phyloP scores from a whole-genome alignment of 2,329 filamentous ascomycete genomes.

The Coleophoma crateriformis region DNA sequence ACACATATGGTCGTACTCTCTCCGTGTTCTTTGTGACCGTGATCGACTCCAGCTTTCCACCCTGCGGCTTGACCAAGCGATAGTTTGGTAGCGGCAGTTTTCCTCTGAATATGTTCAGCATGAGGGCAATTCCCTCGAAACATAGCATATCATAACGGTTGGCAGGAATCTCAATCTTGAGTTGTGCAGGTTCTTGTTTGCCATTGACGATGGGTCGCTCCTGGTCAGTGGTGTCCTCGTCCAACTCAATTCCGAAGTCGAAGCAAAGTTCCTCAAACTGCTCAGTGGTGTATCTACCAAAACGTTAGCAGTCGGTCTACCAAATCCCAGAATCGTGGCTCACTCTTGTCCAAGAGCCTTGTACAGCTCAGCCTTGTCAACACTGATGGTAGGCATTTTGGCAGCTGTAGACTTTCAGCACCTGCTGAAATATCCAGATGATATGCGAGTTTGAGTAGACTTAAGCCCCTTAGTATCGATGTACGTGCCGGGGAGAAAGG shows the following conservation, averaged over 20 bases:
- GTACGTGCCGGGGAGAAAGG: too few species aligned
- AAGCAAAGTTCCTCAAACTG: conserved; percentile 98
- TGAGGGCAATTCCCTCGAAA: conserved; percentile 92
- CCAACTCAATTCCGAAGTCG: conserved; percentile 92
- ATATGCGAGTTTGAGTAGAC: too few species aligned
- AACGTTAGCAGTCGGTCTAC: conserved; percentile 19
- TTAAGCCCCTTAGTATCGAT: too few species aligned
- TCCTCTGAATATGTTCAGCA: conserved; percentile 90
- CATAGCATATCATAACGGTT: conserved; percentile 95
- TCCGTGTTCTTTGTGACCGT: conserved; percentile 71
- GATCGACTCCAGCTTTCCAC: conserved; percentile 72
- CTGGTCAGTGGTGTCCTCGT: conserved; percentile 62
- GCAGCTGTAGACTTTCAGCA: conserved; percentile 10
- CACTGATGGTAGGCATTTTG: conserved; percentile 91
- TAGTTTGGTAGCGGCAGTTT: conserved; percentile 74
- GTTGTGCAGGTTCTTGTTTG: conserved; percentile 80
- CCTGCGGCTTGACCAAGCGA: conserved; percentile 64
- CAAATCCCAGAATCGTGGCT: conserved; percentile 26
- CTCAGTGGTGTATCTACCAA: conserved; percentile 73
- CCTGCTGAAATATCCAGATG: too few species aligned
- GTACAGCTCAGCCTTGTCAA: conserved; percentile 95
- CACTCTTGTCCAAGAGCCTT: conserved; percentile 87
- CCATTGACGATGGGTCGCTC: conserved; percentile 71
- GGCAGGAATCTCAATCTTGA: conserved; percentile 97
- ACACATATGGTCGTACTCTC: conserved; percentile 80